phyloP scores from a whole-genome alignment of 495 filamentous ascomycete species.

The Penicillium coprophilum region DNA sequence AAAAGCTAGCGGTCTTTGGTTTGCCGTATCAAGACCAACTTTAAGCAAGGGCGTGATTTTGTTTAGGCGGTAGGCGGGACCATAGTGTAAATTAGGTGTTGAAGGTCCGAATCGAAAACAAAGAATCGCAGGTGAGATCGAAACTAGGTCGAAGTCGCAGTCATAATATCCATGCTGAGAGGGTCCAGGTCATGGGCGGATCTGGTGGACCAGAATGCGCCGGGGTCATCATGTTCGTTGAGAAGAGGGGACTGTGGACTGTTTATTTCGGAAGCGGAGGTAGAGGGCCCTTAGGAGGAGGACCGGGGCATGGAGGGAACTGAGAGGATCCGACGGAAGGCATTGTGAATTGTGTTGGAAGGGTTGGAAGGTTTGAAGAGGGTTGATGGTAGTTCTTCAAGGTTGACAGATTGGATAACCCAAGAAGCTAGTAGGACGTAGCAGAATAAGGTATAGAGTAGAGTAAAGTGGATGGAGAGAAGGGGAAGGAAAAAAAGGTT shows the following conservation, averaged over 20 bases:
- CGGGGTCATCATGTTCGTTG: conserved; percentile 42
- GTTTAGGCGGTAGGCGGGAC: conserved; percentile 1
- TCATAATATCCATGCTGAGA: conserved; percentile 40
- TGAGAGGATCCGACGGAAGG: conserved; percentile 62
- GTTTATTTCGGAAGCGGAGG: conserved; percentile 76
- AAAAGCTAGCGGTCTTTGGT: not conserved
- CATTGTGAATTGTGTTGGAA: conserved; percentile 39
- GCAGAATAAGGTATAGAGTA: not conserved
- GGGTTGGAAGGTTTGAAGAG: not conserved
- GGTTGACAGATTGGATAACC: conserved; percentile 4
- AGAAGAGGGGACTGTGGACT: conserved; percentile 23
- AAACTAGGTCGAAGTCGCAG: conserved; percentile 29
- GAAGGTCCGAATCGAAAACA: conserved; percentile 19
- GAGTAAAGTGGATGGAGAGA: not conserved
- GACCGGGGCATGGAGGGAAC: conserved; percentile 82
- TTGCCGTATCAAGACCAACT: not conserved
- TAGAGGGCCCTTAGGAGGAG: conserved; percentile 78
- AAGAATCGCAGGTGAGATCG: conserved; percentile 23
- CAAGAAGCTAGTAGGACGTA: conserved; percentile 14
- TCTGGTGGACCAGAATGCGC: conserved; percentile 28
- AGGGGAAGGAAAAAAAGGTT: conserved; percentile 12
- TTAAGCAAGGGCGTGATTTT: conserved; percentile 2
- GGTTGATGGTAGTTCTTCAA: not conserved
- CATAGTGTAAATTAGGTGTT: conserved; percentile 7
- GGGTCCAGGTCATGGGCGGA: conserved; percentile 32